These are phyloP conservation scores for Dittrichia graveolens DNA, from an alignment of 129 eudicot species.

Conservation along the genomic window DNA sequence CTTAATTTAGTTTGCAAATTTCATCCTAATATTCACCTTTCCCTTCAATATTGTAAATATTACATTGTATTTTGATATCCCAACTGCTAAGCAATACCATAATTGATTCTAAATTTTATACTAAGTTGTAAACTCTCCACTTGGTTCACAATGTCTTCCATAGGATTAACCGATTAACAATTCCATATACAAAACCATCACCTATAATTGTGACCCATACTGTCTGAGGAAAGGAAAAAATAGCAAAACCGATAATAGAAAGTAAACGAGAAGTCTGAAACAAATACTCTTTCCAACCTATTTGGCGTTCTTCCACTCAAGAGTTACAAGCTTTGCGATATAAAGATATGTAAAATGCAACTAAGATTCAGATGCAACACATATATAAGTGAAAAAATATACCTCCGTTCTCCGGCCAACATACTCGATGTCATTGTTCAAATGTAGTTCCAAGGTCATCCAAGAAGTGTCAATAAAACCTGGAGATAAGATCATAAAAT, in stretches of 20 bases:
- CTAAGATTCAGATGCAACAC: neutral
- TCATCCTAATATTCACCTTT: slow-evolving; percentile 11
- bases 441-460: slow-evolving; percentile 62
- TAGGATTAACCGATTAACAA: neutral
- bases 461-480: slow-evolving; percentile 49
- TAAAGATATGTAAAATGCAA: neutral
- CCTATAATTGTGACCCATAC: no score
- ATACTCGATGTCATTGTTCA: slow-evolving; percentile 79
- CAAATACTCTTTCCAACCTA: neutral
- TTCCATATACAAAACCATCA: no score
- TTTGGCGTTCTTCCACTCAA: neutral
- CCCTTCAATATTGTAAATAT: neutral
- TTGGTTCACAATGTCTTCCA: neutral
- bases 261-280: neutral
- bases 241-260: neutral
- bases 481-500: slow-evolving; percentile 5
- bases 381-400: slow-evolving; percentile 17
- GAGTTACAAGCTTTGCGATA: neutral
- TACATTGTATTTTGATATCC: slow-evolving; percentile 9
- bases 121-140: neutral
- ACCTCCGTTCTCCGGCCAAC: slow-evolving; percentile 96
- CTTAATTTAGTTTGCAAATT: no score
- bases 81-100: slow-evolving; percentile 1
- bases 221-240: neutral
- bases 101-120: neutral